These are phyloP conservation scores for Carex cristatella DNA, from an alignment of 176 grass and related monocot species.

Conservation along the genomic window DNA sequence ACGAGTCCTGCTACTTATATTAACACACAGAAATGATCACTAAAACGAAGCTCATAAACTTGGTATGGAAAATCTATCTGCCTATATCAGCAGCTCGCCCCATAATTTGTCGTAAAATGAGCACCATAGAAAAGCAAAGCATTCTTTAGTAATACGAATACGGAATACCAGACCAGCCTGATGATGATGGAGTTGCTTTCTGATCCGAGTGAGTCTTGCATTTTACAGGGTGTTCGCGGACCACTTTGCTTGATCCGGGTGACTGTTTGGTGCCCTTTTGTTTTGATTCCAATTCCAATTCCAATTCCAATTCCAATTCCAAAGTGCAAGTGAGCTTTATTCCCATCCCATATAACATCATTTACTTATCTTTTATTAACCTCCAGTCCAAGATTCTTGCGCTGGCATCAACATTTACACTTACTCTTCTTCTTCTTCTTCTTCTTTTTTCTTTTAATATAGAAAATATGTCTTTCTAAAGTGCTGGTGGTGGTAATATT, in stretches of 20 bases:
- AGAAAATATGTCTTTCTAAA: background rate
- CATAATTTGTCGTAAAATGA: background rate
- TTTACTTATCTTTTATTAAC: background rate
- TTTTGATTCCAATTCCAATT: background rate
- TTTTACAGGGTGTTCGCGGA: conserved; percentile 8
- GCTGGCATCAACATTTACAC: background rate
- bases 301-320: background rate
- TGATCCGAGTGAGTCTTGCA: background rate
- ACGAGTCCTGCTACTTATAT: background rate
- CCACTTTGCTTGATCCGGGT: conserved; percentile 3
- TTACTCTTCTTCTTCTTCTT: background rate
- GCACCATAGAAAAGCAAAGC: background rate
- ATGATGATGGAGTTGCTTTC: background rate
- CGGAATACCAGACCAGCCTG: background rate
- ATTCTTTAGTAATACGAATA: background rate
- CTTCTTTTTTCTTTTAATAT: too few species aligned
- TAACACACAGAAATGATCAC: background rate
- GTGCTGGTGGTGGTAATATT: background rate
- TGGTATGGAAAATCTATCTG: background rate
- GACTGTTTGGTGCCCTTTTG: background rate
- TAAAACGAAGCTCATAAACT: background rate
- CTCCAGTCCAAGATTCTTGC: conserved; percentile 6
- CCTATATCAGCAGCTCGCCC: background rate
- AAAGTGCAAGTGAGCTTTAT: conserved; percentile 17
- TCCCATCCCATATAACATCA: background rate